Evolutionary conservation across 768 basidiomycete genomes (phyloP), one percentile per base, ranked within the genome.

Genomic region (Galerina marginata): DNA sequence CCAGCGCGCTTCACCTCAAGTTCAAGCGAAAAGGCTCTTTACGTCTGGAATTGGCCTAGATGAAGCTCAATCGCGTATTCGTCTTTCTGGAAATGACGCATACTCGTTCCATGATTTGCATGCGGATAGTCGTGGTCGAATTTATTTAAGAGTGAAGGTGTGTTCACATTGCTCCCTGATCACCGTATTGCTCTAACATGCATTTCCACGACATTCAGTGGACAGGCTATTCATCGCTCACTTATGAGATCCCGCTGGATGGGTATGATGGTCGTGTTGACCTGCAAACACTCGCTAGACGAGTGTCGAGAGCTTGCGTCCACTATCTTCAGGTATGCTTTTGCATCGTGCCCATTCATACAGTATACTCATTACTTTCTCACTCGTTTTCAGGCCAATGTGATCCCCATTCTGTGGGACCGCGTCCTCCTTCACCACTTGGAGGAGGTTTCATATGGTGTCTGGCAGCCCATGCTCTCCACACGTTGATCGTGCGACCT

Each of bases 191-290:
- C 62, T 51, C 56, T 58, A 12, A 25, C 42, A n/a, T 16, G 39
- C 44, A 45, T 62, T 5, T 47, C 16, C 52, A 46, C 25, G 39
- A 50, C 46, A 38, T 40, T 14, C 56, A 91, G 90, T 92, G 89
- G 89, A 77, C 83, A 44, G 89, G 89, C 1, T 90, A 90, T 67
- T 72, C 80, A 43, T 82, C 89, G 9, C 80, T 90, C 71, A 90
- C 87, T 43, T 92, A 91, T 64, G 87, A 91, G 68, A 86, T 92
- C 45, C 90, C 90, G 1, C 74, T 91, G 45, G 88, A 90, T 64
- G 81, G 81, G 10, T 88, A 88, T 66, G 82, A 85, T 57, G 85
- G 88, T 33, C 85, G 84, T 46, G 82, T 88, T 42, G 85, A 85
- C 67, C 76, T 91, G 38, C 81, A 86, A 71, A 87, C 88, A 5